Evolutionary conservation across 257 asterid genomes (phyloP), one percentile per base, ranked within the genome.

Genomic region (Asclepias syriaca): DNA sequence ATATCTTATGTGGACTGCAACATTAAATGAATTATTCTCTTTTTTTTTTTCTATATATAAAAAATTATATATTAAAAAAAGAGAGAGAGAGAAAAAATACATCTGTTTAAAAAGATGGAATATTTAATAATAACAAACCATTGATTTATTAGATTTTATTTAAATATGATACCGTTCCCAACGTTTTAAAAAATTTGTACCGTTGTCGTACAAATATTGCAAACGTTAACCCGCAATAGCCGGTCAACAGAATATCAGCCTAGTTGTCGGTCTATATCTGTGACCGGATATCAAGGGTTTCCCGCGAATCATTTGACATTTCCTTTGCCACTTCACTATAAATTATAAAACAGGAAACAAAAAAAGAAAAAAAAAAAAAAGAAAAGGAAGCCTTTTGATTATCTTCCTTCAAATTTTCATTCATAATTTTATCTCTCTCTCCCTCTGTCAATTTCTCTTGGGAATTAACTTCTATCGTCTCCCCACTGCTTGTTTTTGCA

Each of bases 281-380:
- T 75, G 59, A 81, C 88, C 85, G 85, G 87, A 73, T 81, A 78
- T 77, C 75, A 66, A 73, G 89, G 81, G 84, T 81, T 80, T 78
- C 80, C 92, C 86, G 72, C 80, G 69, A 81, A 71, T 74, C 74
- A 50, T 72, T 53, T 24, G 19, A 19, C 24, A 18, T 6, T 80
- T 82, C 81, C 64, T 73, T 24, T 71, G 66, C 58, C 53, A 24
- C 63, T 73, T 43, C 71, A 63, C 24, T n/a, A 65, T 16, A 39
- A 21, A 6, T 43, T n/a, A 39, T 4, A 15, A 3, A 10, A 22
- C 2, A 40, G 9, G 3, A 43, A 6, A 12, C n/a, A 14, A 56
- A 0, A 6, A 21, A 13, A 56, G 1, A 6, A 67, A n/a, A 14
- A n/a, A 6, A 12, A 14, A 56, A 0, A 6, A 21, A 13, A 56